These are phyloP conservation scores for Bretziella fagacearum DNA, from an alignment of 2,329 filamentous ascomycete species.

Conservation along the genomic window DNA sequence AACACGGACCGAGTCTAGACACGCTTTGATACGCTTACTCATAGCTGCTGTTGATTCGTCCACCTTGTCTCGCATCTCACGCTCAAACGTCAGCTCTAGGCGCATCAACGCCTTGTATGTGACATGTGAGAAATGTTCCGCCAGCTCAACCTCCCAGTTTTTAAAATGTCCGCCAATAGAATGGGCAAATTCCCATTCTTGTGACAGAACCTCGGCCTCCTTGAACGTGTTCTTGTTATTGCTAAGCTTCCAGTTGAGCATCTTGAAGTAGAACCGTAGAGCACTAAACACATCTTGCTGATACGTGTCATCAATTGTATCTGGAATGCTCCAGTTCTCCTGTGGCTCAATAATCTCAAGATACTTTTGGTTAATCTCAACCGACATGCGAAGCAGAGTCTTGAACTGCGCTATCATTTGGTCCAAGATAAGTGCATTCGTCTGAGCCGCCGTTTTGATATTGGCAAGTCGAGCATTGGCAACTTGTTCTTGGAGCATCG, in stretches of 20 bases:
- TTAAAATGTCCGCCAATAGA: conserved; percentile 82
- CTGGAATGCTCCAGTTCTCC: conserved; percentile 84
- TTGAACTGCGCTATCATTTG: conserved; percentile 98
- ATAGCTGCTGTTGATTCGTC: conserved; percentile 75
- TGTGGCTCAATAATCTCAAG: conserved; percentile 68
- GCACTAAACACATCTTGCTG: conserved; percentile 83
- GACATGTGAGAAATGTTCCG: conserved; percentile 88
- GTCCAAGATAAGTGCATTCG: conserved; percentile 85
- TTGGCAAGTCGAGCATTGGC: conserved; percentile 72
- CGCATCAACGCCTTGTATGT: conserved; percentile 85
- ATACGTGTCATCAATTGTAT: conserved; percentile 93
- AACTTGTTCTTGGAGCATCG: conserved; percentile 83
- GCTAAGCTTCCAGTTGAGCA: conserved; percentile 93
- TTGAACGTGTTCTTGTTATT: conserved; percentile 99
- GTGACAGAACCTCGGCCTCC: conserved; percentile 89
- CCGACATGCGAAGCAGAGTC: conserved; percentile 77
- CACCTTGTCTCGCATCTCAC: conserved; percentile 67
- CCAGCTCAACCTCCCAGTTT: conserved; percentile 87
- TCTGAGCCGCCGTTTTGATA: conserved; percentile 86
- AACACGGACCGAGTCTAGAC: conserved; percentile 87
- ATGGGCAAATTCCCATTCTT: conserved; percentile 97
- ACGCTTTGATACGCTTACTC: conserved; percentile 93
- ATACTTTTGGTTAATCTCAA: conserved; percentile 83
- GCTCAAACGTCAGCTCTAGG: conserved; percentile 79
- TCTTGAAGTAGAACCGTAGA: conserved; percentile 94